Percentiles rank a stretch among this genome's conserved stretches.
phyloP scores from a whole-genome alignment of 345 rosid species.

The Gossypium sturtianum region DNA sequence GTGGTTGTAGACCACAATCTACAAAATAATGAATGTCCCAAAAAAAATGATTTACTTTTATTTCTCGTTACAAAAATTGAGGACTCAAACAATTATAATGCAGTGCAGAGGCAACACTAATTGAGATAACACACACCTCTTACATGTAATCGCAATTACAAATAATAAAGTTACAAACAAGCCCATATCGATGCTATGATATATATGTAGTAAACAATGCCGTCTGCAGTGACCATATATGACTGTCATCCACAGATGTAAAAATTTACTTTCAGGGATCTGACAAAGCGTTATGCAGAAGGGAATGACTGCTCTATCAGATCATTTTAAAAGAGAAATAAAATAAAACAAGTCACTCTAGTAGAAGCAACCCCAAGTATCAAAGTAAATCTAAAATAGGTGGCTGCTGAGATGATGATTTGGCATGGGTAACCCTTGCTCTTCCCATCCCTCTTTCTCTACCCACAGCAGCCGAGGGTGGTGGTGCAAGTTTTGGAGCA shows the following conservation, averaged over 20 bases:
- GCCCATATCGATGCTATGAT: neutral
- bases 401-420: conserved; percentile 48
- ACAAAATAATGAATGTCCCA: neutral
- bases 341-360: neutral
- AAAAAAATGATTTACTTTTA: neutral
- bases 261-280: neutral
- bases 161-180: neutral
- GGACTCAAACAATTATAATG: neutral
- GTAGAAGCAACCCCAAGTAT: neutral
- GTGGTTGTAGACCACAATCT: too few relatives aligned
- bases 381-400: conserved; percentile 70
- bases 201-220: conserved; percentile 4
- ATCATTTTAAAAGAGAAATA: neutral
- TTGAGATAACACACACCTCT: neutral
- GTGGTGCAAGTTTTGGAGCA: conserved; percentile 84
- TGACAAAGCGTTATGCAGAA: conserved; percentile 16
- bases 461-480: conserved; percentile 70
- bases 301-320: conserved; percentile 1
- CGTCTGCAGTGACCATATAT: neutral
- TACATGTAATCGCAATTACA: neutral
- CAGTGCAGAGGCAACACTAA: neutral
- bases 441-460: conserved; percentile 67
- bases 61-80: neutral
- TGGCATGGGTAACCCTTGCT: conserved; percentile 41
- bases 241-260: neutral